These are phyloP conservation scores for Dactylellina cionopaga DNA, from an alignment of 2,329 filamentous ascomycete species.

Conservation along the genomic window DNA sequence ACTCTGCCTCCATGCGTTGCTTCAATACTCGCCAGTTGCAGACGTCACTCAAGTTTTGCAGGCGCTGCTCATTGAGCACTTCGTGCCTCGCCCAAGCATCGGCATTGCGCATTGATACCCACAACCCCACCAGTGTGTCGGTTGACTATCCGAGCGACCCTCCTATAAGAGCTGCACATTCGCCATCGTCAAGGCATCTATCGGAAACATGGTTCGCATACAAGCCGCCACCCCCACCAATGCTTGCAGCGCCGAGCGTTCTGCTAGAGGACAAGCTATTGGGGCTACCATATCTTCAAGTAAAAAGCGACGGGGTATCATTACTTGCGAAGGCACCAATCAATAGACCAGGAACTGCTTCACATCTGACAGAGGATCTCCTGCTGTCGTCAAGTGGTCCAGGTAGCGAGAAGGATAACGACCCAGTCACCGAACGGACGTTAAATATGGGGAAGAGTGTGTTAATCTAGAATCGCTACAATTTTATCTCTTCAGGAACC, in stretches of 20 bases:
- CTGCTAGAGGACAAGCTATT: conserved; percentile 75
- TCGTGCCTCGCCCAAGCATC: conserved; percentile 25
- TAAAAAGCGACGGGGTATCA: not conserved
- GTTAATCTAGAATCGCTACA: not conserved
- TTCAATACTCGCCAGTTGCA: conserved; percentile 30
- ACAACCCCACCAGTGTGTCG: not conserved
- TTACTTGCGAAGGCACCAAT: not conserved
- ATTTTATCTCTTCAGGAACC: too few species aligned
- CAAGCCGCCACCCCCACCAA: conserved; percentile 69
- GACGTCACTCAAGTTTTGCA: conserved; percentile 16
- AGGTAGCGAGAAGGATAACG: conserved; percentile 25
- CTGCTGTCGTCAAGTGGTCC: conserved; percentile 10
- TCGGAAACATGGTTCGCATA: conserved; percentile 38
- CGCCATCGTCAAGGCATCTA: not conserved
- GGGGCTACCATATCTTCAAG: conserved; percentile 62
- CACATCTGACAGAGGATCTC: conserved; percentile 4
- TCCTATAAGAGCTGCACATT: not conserved
- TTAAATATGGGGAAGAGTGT: conserved; percentile 56
- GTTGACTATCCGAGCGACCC: conserved; percentile 1
- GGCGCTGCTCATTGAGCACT: conserved; percentile 34
- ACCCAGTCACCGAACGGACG: conserved; percentile 54
- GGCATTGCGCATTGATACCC: conserved; percentile 29
- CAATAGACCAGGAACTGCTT: not conserved
- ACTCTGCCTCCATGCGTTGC: conserved; percentile 34
- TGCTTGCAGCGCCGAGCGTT: conserved; percentile 85